Evolutionary conservation across 1,139 yeast species (phyloP), one percentile per base, ranked within the genome.

Genomic region (Blastobotrys malaysiensis): DNA sequence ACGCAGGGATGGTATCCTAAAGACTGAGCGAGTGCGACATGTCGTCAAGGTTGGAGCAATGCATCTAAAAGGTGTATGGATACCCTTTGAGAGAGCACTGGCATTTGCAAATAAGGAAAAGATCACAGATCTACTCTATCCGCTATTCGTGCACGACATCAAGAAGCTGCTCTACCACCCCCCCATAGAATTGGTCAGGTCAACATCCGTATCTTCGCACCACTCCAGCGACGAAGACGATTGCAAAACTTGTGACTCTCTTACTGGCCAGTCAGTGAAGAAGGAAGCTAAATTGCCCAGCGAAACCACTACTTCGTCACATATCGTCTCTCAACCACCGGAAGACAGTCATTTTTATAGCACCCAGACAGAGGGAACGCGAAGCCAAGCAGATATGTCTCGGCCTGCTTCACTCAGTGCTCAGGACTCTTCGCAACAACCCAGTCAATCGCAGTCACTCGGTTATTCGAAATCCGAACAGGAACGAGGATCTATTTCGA

Each of bases 51-150:
- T 88, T 61, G 98, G 98, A 3, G 86, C 95, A 6, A 90, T 90
- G 97, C 96, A 89, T 69, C 76, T 90, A 64, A 90, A 90, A 70
- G 98, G 97, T 52, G 97, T 90, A 46, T 90, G 97, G 97, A 88
- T 91, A 59, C 97, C 98, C 0, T 88, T 88, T 69, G 97, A 90
- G 59, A 76, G 97, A 55, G 97, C 97, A 1, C 74, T 86, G 52
- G 84, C 86, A 19, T 85, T 89, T 83, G 97, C 97, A 9, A 87
- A 86, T 67, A 77, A 86, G 60, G 96, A 89, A 68, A 85, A 86
- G 16, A 88, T 90, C 55, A 86, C 84, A 43, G 96, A 89, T 65
- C 67, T 83, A 57, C 77, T 90, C 59, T 89, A 87, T 67, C 97
- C 97, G 1, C 76, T 90, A 59, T 89, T 90, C 71, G 95, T 88